Base-by-base conservation (phyloP, 2,329 filamentous ascomycete genomes). In the Coniochaeta sp. region DNA sequence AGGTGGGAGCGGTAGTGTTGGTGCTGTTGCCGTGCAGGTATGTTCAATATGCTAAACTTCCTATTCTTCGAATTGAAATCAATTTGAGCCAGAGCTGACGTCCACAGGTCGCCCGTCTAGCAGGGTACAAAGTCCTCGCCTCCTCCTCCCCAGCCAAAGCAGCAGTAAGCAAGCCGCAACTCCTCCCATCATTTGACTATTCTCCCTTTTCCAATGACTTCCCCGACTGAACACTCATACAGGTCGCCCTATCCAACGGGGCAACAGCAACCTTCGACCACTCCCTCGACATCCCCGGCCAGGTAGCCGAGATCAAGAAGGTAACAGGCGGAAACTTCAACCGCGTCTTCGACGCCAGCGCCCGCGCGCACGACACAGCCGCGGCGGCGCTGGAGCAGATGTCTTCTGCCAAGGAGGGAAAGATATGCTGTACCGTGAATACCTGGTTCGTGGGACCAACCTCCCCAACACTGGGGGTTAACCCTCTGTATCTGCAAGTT, bases 91-190 rank as follows among this genome's bases (percentile, higher is more conserved):
- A n/a, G n/a, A n/a, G n/a, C n/a, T n/a, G n/a, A n/a, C n/a, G n/a
- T n/a, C n/a, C n/a, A 4, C 47, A 71, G 67, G 53, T 71, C 24
- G 63, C 62, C 6, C 65, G 61, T 22, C 45, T 65, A 8, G 65
- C 63, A 33, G 68, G 68, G 9, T 69, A 64, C 54, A 68, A 68
- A 45, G 65, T 72, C 3, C 60, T 69, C 2, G 64, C 67, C 1
- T 67, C 66, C 3, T 69, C 65, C 47, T 70, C 68, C 0, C 58
- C 63, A 4, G 58, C 57, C 2, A 67, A 67, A 20, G 24, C 50
- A 26, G 45, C 57, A 16, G 63, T 65, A 50, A n/a, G 57, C n/a
- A n/a, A n/a, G n/a, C n/a, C n/a, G n/a, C n/a, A n/a, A n/a, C n/a
- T n/a, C n/a, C n/a, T n/a, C n/a, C n/a, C n/a, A n/a, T n/a, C n/a